These are phyloP conservation scores for Protomyces macrosporus DNA, from an alignment of 1,139 yeast genomes.

Conservation along the genomic window DNA sequence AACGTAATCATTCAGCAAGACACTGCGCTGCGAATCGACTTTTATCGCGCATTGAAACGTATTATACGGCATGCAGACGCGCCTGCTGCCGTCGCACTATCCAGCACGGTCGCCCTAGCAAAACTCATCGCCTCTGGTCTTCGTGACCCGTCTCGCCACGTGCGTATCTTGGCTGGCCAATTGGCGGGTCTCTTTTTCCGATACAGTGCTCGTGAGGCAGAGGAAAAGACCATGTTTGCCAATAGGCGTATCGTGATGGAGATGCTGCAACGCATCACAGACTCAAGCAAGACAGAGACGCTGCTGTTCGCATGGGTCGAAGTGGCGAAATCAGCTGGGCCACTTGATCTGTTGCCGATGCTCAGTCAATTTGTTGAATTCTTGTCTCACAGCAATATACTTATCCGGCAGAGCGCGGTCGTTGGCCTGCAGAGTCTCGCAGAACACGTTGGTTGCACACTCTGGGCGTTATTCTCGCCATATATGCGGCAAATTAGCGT, in stretches of 20 bases:
- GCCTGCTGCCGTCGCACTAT: background rate
- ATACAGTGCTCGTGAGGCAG: constrained; percentile 2
- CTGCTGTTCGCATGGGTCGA: constrained; percentile 58
- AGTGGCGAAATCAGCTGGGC: constrained; percentile 53
- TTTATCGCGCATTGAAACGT: background rate
- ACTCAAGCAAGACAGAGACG: constrained; percentile 51
- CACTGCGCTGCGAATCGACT: background rate
- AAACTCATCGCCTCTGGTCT: background rate
- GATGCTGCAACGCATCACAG: constrained; percentile 25
- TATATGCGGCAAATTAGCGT: constrained; percentile 45
- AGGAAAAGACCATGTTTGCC: background rate
- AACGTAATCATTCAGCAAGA: background rate
- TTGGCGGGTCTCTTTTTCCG: background rate
- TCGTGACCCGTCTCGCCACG: constrained; percentile 3
- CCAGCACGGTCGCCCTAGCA: background rate
- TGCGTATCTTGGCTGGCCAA: constrained; percentile 7
- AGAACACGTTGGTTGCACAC: constrained; percentile 19
- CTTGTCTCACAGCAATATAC: constrained; percentile 56
- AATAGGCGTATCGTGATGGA: constrained; percentile 24
- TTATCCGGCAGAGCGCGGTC: constrained; percentile 53
- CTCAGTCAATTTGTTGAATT: constrained; percentile 56
- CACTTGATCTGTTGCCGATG: constrained; percentile 58
- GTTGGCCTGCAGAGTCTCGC: constrained; percentile 33
- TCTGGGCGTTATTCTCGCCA: constrained; percentile 41
- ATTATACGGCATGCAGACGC: background rate